Percentiles rank a stretch among this genome's conserved stretches.
These are phyloP conservation scores for Melanopsichium pennsylvanicum DNA, from an alignment of 1,284 basidiomycete species.

Conservation along the genomic window DNA sequence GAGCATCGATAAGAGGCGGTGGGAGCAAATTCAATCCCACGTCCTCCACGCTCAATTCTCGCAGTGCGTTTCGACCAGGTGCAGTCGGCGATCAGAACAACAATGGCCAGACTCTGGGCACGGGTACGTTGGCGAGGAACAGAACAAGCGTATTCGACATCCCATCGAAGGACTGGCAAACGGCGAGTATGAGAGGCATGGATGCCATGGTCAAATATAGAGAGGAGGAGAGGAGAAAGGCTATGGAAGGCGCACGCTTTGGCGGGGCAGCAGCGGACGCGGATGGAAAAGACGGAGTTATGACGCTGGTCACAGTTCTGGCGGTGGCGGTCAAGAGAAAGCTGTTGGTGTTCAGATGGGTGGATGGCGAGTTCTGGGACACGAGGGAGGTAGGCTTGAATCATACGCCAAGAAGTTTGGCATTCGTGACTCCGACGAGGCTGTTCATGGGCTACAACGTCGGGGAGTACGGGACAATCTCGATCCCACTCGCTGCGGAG, in stretches of 20 bases:
- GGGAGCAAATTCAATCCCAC: slow-evolving; percentile 12
- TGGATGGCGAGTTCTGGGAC: slow-evolving; percentile 79
- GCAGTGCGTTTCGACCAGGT: slow-evolving; percentile 36
- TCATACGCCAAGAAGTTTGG: slow-evolving; percentile 81
- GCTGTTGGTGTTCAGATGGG: slow-evolving; percentile 83
- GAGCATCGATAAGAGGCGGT: slow-evolving; percentile 18
- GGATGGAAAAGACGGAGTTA: slow-evolving; percentile 35
- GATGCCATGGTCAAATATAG: slow-evolving; percentile 44
- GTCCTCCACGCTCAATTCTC: slow-evolving; percentile 13
- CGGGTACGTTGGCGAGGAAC: slow-evolving; percentile 20
- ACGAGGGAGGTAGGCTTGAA: slow-evolving; percentile 79
- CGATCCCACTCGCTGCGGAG: slow-evolving; percentile 67
- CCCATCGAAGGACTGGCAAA: slow-evolving; percentile 39
- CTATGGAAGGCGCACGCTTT: slow-evolving; percentile 44
- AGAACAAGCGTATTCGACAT: slow-evolving; percentile 28
- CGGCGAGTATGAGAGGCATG: slow-evolving; percentile 51
- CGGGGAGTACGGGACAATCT: slow-evolving; percentile 79
- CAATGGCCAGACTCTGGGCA: not conserved
- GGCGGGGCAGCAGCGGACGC: slow-evolving; percentile 33
- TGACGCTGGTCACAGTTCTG: slow-evolving; percentile 74
- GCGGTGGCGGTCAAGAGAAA: slow-evolving; percentile 85
- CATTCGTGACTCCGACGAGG: slow-evolving; percentile 74
- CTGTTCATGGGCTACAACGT: slow-evolving; percentile 78
- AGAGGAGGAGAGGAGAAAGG: slow-evolving; percentile 38
- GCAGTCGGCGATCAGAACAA: slow-evolving; percentile 34